phyloP scores from a whole-genome alignment of 106 monocot species.

The Dioscorea alata region DNA sequence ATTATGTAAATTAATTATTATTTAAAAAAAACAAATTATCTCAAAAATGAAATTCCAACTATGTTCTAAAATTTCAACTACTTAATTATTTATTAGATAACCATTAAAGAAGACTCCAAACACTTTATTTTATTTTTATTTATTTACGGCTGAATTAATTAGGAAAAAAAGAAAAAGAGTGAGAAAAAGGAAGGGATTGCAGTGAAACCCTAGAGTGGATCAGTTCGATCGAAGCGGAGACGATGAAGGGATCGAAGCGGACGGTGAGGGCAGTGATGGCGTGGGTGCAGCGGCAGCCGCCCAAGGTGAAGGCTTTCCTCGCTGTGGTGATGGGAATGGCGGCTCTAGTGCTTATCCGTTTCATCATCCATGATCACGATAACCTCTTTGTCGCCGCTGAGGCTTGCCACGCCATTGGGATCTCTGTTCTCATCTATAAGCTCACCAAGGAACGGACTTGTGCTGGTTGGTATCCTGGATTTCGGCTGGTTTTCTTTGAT shows the following conservation, averaged over 20 bases:
- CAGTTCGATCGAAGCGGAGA: neutral
- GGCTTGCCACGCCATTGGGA: constrained; percentile 67
- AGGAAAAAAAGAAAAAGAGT: too few relatives aligned
- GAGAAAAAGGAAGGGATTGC: too few relatives aligned
- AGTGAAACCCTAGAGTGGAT: neutral
- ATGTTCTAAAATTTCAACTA: too few relatives aligned
- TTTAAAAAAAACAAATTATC: too few relatives aligned
- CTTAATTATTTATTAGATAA: too few relatives aligned
- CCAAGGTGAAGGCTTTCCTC: constrained; percentile 88
- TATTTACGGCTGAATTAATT: too few relatives aligned
- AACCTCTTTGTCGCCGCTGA: constrained; percentile 86
- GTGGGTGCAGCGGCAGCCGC: constrained; percentile 78
- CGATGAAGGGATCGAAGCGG: constrained; percentile 25
- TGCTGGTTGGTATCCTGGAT: constrained; percentile 34
- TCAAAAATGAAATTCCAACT: too few relatives aligned
- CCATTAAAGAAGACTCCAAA: too few relatives aligned
- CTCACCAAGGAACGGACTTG: constrained; percentile 84
- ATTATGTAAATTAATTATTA: too few relatives aligned
- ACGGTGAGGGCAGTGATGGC: constrained; percentile 34
- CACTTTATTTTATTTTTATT: too few relatives aligned
- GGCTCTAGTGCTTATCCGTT: constrained; percentile 60
- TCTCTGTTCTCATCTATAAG: constrained; percentile 79
- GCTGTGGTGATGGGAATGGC: constrained; percentile 70
- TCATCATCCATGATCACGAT: constrained; percentile 85
- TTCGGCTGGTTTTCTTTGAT: neutral